These are phyloP conservation scores for Aschersonia sp. DNA, from an alignment of 2,329 filamentous ascomycete species.

Conservation along the genomic window DNA sequence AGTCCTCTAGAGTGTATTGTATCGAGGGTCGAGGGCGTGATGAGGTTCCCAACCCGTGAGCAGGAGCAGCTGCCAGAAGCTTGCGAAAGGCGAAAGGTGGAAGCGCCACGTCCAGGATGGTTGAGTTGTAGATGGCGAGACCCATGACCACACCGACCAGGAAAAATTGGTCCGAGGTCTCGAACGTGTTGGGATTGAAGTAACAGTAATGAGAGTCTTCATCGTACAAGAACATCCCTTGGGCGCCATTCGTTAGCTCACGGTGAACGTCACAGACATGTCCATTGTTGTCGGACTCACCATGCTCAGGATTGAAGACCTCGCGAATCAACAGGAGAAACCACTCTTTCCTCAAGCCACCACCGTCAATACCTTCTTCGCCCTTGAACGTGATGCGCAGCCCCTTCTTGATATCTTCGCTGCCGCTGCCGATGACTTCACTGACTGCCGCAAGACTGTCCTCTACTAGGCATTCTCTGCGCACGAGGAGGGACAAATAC, in stretches of 20 bases:
- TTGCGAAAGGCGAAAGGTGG: constrained; percentile 86
- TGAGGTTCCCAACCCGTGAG: constrained; percentile 35
- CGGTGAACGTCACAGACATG: neutral
- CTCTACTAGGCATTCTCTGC: constrained; percentile 75
- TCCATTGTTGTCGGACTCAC: constrained; percentile 31
- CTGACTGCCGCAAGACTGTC: constrained; percentile 78
- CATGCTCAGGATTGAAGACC: constrained; percentile 81
- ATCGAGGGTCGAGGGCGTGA: constrained; percentile 46
- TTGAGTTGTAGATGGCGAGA: constrained; percentile 88
- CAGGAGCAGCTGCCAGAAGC: constrained; percentile 63
- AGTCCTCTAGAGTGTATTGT: constrained; percentile 65
- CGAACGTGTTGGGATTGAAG: constrained; percentile 82
- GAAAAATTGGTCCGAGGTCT: constrained; percentile 85
- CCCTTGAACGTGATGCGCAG: constrained; percentile 73
- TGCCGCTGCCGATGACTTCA: constrained; percentile 65
- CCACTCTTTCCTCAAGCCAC: constrained; percentile 87
- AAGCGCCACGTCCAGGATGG: constrained; percentile 76
- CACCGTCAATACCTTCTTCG: constrained; percentile 84
- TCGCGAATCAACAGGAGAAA: constrained; percentile 79
- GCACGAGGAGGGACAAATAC: constrained; percentile 62
- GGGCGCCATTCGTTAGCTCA: constrained; percentile 6
- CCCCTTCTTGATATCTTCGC: constrained; percentile 82
- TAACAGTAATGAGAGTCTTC: constrained; percentile 86
- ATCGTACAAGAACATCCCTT: constrained; percentile 85
- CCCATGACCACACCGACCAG: constrained; percentile 79